phyloP scores from a whole-genome alignment of 352 stramenopile species.

The Chrysophaeum taylorii region DNA sequence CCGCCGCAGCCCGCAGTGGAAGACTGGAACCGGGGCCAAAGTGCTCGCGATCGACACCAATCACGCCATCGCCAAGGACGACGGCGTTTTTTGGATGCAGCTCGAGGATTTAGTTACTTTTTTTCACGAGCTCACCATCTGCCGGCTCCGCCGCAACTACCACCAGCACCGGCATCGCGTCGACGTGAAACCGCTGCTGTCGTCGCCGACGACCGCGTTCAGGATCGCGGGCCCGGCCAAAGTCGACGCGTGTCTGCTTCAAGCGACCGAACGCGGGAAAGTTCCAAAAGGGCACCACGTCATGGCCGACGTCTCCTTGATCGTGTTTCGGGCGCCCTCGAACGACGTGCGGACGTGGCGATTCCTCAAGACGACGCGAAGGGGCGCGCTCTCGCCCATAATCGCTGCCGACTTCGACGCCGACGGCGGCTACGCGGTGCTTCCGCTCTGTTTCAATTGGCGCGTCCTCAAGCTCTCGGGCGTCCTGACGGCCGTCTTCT shows the following conservation, averaged over 20 bases:
- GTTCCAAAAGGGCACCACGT: neutral
- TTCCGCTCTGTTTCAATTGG: conserved; percentile 9
- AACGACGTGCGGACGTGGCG: too few species aligned
- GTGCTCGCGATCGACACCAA: neutral
- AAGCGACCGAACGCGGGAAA: neutral
- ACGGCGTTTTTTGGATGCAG: conserved; percentile 14
- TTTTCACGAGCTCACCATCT: conserved; percentile 11
- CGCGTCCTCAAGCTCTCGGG: neutral
- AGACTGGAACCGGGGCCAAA: neutral
- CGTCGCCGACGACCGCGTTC: neutral
- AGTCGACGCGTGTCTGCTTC: neutral
- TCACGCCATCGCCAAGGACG: neutral
- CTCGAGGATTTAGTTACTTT: neutral
- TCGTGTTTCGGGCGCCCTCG: neutral
- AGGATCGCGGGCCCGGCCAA: neutral
- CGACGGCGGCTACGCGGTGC: neutral
- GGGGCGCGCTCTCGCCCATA: too few species aligned
- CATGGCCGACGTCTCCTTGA: neutral
- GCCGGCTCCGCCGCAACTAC: conserved; percentile 11
- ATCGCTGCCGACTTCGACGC: too few species aligned
- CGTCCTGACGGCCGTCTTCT: neutral
- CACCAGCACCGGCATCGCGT: neutral
- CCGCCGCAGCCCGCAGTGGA: neutral
- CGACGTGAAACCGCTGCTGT: neutral
- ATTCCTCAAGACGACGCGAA: too few species aligned